Conservation (phyloP, 192 early-diverging fungal species). For the Podila epicladia region DNA sequence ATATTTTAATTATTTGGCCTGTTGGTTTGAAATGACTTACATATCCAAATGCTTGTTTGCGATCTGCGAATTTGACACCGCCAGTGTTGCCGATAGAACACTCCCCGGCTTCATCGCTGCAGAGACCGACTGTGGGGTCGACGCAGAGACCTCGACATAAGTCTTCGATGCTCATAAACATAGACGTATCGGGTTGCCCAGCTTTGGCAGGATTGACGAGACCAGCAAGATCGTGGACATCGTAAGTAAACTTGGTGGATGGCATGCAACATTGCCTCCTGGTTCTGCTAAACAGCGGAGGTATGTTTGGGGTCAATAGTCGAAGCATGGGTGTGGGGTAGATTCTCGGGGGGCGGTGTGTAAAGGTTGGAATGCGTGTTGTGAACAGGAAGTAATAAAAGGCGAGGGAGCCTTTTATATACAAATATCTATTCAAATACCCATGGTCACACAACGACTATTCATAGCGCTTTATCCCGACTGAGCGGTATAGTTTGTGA, state of each 20-base stretch:
- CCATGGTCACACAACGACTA: too few relatives aligned
- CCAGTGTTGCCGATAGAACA: constrained; percentile 15
- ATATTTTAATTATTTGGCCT: too few relatives aligned
- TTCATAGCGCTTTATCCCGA: too few relatives aligned
- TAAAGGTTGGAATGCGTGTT: too few relatives aligned
- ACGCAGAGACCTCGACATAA: constrained; percentile 68
- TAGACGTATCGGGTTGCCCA: constrained; percentile 56
- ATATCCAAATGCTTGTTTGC: constrained; percentile 24
- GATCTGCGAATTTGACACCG: constrained; percentile 19
- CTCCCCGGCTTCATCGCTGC: constrained; percentile 51
- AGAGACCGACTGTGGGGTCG: constrained; percentile 67
- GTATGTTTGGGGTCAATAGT: too few relatives aligned
- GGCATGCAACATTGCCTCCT: background rate
- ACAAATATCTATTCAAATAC: too few relatives aligned
- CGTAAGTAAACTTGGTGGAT: constrained; percentile 52
- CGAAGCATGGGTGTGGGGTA: too few relatives aligned
- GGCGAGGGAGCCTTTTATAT: too few relatives aligned
- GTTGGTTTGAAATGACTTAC: constrained; percentile 8
- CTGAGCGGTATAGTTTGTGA: too few relatives aligned
- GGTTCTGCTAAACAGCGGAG: too few relatives aligned
- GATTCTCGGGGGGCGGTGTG: too few relatives aligned
- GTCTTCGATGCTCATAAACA: constrained; percentile 62
- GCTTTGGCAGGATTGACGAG: constrained; percentile 75
- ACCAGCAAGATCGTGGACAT: constrained; percentile 59
- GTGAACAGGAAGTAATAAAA: too few relatives aligned